Evolutionary conservation across 768 basidiomycete genomes (phyloP).

Genomic region (Coprinellus aureogranulatus): DNA sequence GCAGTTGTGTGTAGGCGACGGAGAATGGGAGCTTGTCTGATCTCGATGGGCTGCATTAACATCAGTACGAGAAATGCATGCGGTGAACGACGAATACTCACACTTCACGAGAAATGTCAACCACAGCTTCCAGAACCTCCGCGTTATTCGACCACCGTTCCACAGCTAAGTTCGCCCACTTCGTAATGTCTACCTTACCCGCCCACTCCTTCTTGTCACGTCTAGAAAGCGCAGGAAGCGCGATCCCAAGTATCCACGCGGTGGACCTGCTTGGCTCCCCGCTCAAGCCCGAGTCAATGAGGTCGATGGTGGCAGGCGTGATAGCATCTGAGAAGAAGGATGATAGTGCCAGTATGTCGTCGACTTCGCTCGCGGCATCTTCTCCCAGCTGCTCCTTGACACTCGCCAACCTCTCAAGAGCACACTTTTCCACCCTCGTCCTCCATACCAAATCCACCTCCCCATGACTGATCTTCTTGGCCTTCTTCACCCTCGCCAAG

Average conservation of each 20-base stretch:
- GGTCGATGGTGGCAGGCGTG: constrained; percentile 38
- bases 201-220: constrained; percentile 46
- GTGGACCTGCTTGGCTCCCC: constrained; percentile 23
- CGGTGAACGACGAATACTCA: no score
- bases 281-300: constrained; percentile 43
- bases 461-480: constrained; percentile 43
- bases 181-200: constrained; percentile 40
- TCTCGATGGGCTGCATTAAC: constrained; percentile 20
- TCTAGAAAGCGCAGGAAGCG: constrained; percentile 51
- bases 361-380: constrained; percentile 47
- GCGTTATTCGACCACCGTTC: constrained; percentile 60
- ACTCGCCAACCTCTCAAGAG: constrained; percentile 37
- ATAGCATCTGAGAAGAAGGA: constrained; percentile 47
- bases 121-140: constrained; percentile 50
- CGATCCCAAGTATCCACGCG: constrained; percentile 61
- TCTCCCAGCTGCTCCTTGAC: constrained; percentile 40
- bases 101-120: constrained; percentile 35
- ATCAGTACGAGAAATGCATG: constrained; percentile 8
- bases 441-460: constrained; percentile 63
- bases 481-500: constrained; percentile 45
- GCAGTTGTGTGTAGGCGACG: constrained; percentile 52
- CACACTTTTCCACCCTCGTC: constrained; percentile 50
- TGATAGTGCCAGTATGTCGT: constrained; percentile 54
- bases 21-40: constrained; percentile 37
- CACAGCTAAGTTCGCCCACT: constrained; percentile 47